Percentiles rank a stretch among this genome's conserved stretches.
Conservation (phyloP, 192 early-diverging fungal genomes). For the Dispira simplex region DNA sequence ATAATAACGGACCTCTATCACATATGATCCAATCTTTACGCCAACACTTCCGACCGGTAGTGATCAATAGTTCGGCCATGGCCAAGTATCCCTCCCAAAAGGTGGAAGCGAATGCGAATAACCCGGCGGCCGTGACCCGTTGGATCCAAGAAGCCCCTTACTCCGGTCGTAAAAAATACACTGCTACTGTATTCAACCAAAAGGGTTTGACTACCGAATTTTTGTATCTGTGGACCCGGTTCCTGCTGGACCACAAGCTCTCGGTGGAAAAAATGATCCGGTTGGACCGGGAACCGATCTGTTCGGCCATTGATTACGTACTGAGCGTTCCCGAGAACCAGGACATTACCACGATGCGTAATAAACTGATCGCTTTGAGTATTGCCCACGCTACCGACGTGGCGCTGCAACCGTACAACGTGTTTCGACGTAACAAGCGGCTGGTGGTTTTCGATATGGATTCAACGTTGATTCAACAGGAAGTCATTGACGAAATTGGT, state of each 20-base stretch:
- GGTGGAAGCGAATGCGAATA: conserved; percentile 15
- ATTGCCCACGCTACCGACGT: conserved; percentile 60
- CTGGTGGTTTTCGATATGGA: conserved; percentile 99
- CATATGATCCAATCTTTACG: conserved; percentile 1
- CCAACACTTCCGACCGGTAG: not conserved
- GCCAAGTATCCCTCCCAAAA: conserved; percentile 23
- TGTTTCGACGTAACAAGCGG: conserved; percentile 78
- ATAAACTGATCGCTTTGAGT: conserved; percentile 56
- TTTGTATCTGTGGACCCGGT: conserved; percentile 61
- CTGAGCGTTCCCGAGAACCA: conserved; percentile 57
- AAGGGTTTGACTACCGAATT: conserved; percentile 61
- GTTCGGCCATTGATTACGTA: conserved; percentile 71
- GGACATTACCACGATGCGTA: conserved; percentile 48
- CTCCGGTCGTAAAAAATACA: conserved; percentile 64
- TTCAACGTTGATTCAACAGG: conserved; percentile 94
- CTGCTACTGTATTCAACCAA: conserved; percentile 76
- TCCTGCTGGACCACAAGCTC: conserved; percentile 60
- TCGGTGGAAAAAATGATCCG: conserved; percentile 81
- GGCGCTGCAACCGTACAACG: conserved; percentile 74
- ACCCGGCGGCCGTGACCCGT: conserved; percentile 14
- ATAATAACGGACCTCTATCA: not conserved
- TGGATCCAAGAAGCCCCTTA: conserved; percentile 73
- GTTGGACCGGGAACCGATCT: conserved; percentile 39
- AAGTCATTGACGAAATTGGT: conserved; percentile 99
- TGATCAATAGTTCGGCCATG: conserved; percentile 14